Evolutionary conservation across 495 filamentous ascomycete genomes (phyloP).

Genomic region (Friedmanniomyces simplex): DNA sequence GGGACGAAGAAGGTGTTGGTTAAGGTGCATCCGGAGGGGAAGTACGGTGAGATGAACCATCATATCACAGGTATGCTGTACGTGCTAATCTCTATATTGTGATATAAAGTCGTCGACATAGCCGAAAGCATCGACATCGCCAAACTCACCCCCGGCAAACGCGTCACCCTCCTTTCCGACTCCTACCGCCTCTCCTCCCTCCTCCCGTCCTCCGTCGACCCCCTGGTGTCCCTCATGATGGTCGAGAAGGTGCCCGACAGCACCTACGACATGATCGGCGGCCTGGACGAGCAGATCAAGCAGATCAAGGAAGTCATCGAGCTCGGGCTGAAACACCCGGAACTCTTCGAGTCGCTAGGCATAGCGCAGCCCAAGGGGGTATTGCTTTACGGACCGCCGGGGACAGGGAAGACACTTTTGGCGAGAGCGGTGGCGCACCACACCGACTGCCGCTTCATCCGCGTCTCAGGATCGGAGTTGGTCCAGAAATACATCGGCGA

Average conservation of each 20-base stretch:
- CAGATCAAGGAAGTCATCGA: slow-evolving; percentile 99
- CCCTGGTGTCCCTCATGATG: slow-evolving; percentile 99
- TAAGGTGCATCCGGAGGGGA: slow-evolving; percentile 97
- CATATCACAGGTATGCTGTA: not conserved
- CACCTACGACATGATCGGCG: slow-evolving; percentile 99
- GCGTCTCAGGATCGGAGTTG: slow-evolving; percentile 94
- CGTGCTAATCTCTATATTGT: not conserved
- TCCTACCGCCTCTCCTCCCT: slow-evolving; percentile 98
- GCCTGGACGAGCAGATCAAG: slow-evolving; percentile 98
- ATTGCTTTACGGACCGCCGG: slow-evolving; percentile 88
- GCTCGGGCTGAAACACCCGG: slow-evolving; percentile 93
- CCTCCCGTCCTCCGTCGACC: slow-evolving; percentile 93
- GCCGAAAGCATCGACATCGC: slow-evolving; percentile 86
- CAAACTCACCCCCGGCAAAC: slow-evolving; percentile 95
- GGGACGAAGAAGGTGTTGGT: slow-evolving; percentile 98
- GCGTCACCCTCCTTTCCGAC: slow-evolving; percentile 90
- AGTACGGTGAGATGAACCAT: slow-evolving; percentile 71
- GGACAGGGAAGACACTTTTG: slow-evolving; percentile 97
- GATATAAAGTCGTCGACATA: slow-evolving; percentile 76
- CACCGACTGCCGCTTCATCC: slow-evolving; percentile 97
- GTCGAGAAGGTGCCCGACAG: slow-evolving; percentile 99
- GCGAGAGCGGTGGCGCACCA: slow-evolving; percentile 98
- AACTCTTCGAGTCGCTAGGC: slow-evolving; percentile 94
- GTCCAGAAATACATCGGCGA: slow-evolving; percentile 98
- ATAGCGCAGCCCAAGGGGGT: slow-evolving; percentile 97